phyloP scores from a whole-genome alignment of 2,329 filamentous ascomycete genomes.

The Zarea fungicola region DNA sequence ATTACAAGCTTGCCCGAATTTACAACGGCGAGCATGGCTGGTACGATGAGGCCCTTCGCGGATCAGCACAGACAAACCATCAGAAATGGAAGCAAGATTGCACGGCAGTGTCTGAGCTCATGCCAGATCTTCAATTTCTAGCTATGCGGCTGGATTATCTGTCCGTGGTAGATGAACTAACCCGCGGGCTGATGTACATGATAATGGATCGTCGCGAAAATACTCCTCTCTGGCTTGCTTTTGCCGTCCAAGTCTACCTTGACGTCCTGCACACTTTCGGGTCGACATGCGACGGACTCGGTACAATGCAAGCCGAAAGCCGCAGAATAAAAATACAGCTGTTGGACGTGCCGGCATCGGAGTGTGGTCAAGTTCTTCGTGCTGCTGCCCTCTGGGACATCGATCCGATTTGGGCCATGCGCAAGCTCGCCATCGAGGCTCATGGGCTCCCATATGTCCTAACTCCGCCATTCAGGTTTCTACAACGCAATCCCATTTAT shows the following conservation, averaged over 20 bases:
- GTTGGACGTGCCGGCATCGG: conserved; percentile 7
- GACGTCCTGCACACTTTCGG: conserved; percentile 16
- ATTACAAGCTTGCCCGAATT: not conserved
- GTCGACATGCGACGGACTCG: not conserved
- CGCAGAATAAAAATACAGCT: conserved; percentile 17
- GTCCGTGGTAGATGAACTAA: conserved; percentile 19
- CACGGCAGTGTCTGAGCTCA: conserved; percentile 13
- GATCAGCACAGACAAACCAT: not conserved
- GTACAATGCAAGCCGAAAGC: conserved; percentile 13
- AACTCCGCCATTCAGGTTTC: conserved; percentile 14
- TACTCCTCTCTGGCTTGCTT: conserved; percentile 16
- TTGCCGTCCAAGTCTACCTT: conserved; percentile 18
- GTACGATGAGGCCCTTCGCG: conserved; percentile 15
- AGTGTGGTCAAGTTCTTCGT: conserved; percentile 10
- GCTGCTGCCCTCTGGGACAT: conserved; percentile 14
- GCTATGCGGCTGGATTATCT: conserved; percentile 6
- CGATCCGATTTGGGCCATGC: conserved; percentile 13
- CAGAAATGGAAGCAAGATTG: conserved; percentile 16
- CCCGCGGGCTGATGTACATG: conserved; percentile 9
- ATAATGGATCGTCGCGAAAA: not conserved
- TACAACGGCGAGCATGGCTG: conserved; percentile 20
- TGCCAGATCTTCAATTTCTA: conserved; percentile 15
- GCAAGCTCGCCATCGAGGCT: not conserved
- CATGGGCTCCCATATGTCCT: not conserved
- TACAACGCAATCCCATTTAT: conserved; percentile 18